These are phyloP conservation scores for Yamadazyma ubonensis DNA, from an alignment of 805 yeast species.

Conservation along the genomic window DNA sequence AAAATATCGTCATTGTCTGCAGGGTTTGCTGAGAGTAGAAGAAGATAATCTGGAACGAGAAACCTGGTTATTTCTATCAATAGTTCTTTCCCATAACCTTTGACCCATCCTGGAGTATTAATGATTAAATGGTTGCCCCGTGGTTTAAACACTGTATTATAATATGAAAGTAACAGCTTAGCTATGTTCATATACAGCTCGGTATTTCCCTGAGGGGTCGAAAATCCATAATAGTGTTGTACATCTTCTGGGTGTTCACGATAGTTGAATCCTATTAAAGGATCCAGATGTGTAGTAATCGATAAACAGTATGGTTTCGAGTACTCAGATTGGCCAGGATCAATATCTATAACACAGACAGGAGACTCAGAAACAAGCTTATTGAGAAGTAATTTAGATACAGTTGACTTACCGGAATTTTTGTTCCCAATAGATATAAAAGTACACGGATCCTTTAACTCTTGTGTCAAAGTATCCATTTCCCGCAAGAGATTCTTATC, in stretches of 20 bases:
- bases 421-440: conserved; percentile 61
- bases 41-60: conserved; percentile 54
- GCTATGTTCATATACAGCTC: conserved; percentile 47
- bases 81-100: conserved; percentile 77
- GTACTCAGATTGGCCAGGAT: conserved; percentile 87
- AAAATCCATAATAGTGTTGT: conserved; percentile 55
- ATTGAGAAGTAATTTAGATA: conserved; percentile 55
- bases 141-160: conserved; percentile 17
- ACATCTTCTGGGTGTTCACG: conserved; percentile 14
- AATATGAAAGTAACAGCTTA: conserved; percentile 38
- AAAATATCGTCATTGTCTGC: conserved; percentile 30
- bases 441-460: conserved; percentile 17
- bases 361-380: conserved; percentile 32
- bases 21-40: conserved; percentile 44
- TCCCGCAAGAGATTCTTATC: conserved; percentile 6
- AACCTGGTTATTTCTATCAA: conserved; percentile 46
- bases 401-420: conserved; percentile 81
- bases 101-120: conserved; percentile 90
- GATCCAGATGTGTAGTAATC: conserved; percentile 34
- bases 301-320: conserved; percentile 73
- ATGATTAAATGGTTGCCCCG: conserved; percentile 49
- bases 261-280: conserved; percentile 24
- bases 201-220: conserved; percentile 70
- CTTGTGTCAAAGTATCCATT: conserved; percentile 3
- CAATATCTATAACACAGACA: conserved; percentile 66